Evolutionary conservation across 352 stramenopile genomes (phyloP).

Genomic region (Thraustotheca clavata): DNA sequence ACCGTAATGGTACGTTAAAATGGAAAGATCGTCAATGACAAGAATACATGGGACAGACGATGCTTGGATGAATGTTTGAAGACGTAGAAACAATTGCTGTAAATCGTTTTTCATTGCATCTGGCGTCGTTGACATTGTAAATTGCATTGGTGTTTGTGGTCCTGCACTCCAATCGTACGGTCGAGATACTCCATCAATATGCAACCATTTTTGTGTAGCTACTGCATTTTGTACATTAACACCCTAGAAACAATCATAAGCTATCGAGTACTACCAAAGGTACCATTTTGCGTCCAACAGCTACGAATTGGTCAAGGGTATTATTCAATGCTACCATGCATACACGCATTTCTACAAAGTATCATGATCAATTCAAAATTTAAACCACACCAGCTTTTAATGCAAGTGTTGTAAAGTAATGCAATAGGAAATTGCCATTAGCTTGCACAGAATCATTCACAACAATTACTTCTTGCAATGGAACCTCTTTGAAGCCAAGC

Average conservation of each 20-base stretch:
- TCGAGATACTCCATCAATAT: constrained; percentile 19
- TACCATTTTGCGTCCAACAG: constrained; percentile 62
- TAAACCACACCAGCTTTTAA: constrained; percentile 41
- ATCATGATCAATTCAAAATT: background rate
- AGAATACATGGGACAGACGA: constrained; percentile 5
- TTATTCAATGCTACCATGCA: constrained; percentile 45
- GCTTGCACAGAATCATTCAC: constrained; percentile 51
- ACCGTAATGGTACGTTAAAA: constrained; percentile 53
- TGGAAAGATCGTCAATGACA: constrained; percentile 55
- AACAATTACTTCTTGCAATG: constrained; percentile 42
- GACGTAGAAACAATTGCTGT: background rate
- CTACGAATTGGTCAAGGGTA: constrained; percentile 45
- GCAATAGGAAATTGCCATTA: constrained; percentile 47
- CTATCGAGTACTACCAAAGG: constrained; percentile 11
- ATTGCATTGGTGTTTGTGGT: background rate
- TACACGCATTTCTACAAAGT: constrained; percentile 37
- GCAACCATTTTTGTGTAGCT: background rate
- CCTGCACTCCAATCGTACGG: constrained; percentile 15
- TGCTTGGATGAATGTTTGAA: background rate
- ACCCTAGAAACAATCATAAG: constrained; percentile 7
- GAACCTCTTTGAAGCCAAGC: constrained; percentile 27
- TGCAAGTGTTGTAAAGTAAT: constrained; percentile 64
- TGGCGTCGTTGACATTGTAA: background rate
- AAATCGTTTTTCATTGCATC: background rate
- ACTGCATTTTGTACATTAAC: constrained; percentile 8